A percentile compares a stretch with the other conserved stretches of the same genome.
Conservation (phyloP, 2,329 filamentous ascomycete species). For the Cladosporium sphaerospermum region DNA sequence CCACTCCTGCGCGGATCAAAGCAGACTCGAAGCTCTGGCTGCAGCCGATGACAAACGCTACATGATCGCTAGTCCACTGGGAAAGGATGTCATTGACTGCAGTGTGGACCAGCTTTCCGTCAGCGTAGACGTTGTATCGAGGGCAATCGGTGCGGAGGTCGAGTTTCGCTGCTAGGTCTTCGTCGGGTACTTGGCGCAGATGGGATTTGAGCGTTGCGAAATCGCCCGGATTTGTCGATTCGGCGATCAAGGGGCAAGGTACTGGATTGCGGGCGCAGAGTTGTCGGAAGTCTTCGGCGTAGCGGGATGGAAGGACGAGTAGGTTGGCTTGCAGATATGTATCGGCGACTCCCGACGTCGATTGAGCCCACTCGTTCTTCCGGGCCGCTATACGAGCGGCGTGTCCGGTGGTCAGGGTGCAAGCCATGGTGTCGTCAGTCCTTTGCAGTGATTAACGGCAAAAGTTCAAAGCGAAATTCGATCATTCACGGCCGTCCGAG, state of each 20-base stretch:
- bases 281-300: conserved; percentile 52
- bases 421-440: too few species aligned
- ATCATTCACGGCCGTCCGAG: too few species aligned
- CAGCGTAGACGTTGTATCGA: conserved; percentile 52
- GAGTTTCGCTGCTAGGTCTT: conserved; percentile 36
- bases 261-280: conserved; percentile 58
- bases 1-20: conserved; percentile 45
- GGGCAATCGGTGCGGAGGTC: conserved; percentile 56
- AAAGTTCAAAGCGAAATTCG: too few species aligned
- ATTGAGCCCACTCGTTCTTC: conserved; percentile 33
- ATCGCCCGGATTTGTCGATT: conserved; percentile 42
- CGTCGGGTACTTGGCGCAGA: conserved; percentile 26
- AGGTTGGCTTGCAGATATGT: conserved; percentile 57
- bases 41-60: conserved; percentile 59
- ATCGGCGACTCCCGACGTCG: conserved; percentile 51
- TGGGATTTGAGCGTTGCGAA: conserved; percentile 37
- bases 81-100: conserved; percentile 40
- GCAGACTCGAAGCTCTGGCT: conserved; percentile 59
- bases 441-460: too few species aligned
- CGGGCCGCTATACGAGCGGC: conserved; percentile 39
- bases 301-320: conserved; percentile 51
- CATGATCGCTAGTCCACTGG: conserved; percentile 53
- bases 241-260: conserved; percentile 54
- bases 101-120: conserved; percentile 37
- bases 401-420: not conserved